Conservation (phyloP, 371 early-diverging fungal species). For the Cokeromyces recurvatus region DNA sequence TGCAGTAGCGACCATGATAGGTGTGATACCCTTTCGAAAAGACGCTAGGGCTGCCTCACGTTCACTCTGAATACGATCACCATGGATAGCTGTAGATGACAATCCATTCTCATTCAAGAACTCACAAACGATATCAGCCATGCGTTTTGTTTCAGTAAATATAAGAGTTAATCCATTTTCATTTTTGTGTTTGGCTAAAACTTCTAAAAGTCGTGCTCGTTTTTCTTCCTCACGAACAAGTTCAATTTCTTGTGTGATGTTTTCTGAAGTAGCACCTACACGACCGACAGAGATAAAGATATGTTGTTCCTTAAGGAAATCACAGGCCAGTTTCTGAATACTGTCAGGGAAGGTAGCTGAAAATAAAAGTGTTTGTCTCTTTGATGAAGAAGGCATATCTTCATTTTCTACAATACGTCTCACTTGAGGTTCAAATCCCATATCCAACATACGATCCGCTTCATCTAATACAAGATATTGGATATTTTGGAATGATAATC, state of each 20-base stretch:
- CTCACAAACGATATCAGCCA: conserved; percentile 91
- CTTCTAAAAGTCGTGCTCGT: conserved; percentile 70
- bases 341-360: conserved; percentile 97
- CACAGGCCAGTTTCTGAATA: conserved; percentile 91
- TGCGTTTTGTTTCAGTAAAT: conserved; percentile 98
- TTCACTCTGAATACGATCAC: conserved; percentile 94
- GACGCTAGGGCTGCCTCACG: conserved; percentile 89
- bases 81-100: conserved; percentile 93
- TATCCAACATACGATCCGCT: conserved; percentile 99
- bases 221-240: conserved; percentile 76
- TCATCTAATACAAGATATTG: conserved; percentile 97
- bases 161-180: conserved; percentile 78
- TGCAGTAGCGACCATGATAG: conserved; percentile 98
- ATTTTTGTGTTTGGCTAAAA: conserved; percentile 57
- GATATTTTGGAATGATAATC: conserved; percentile 74
- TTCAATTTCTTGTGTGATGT: conserved; percentile 89
- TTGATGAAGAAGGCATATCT: conserved; percentile 85
- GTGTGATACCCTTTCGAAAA: conserved; percentile 87
- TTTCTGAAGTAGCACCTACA: conserved; percentile 95
- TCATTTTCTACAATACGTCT: conserved; percentile 93
- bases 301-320: conserved; percentile 92
- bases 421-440: conserved; percentile 99
- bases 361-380: conserved; percentile 95
- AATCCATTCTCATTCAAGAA: conserved; percentile 61
- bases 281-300: conserved; percentile 93